Evolutionary conservation across 371 early-diverging fungal species (phyloP).

Genomic region (Parasitella parasitica): DNA sequence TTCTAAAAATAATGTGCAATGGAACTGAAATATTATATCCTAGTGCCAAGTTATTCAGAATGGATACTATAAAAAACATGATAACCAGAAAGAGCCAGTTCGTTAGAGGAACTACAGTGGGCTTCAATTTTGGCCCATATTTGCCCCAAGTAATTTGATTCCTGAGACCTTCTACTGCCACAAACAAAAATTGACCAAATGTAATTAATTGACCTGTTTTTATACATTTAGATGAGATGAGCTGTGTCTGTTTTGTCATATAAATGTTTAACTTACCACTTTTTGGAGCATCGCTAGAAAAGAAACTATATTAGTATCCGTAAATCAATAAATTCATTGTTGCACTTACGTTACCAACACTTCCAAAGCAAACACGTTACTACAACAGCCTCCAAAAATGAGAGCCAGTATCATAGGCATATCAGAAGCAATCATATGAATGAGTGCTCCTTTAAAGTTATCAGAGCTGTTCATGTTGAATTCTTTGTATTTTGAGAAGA

Average conservation of each 20-base stretch:
- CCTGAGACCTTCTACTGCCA: constrained; percentile 71
- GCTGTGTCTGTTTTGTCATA: background rate
- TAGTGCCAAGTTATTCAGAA: constrained; percentile 82
- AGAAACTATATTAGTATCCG: background rate
- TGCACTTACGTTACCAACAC: constrained; percentile 61
- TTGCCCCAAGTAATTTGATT: constrained; percentile 60
- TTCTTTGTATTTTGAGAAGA: background rate
- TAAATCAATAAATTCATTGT: background rate
- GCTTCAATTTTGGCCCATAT: constrained; percentile 55
- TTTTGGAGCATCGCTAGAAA: constrained; percentile 65
- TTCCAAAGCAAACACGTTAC: constrained; percentile 86
- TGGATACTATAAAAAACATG: constrained; percentile 76
- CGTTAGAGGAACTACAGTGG: constrained; percentile 66
- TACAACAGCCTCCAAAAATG: constrained; percentile 91
- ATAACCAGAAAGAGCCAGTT: constrained; percentile 78
- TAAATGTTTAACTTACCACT: constrained; percentile 54
- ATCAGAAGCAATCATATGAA: constrained; percentile 34
- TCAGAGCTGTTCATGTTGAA: constrained; percentile 8
- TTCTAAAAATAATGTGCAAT: constrained; percentile 88
- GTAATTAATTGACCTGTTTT: constrained; percentile 82
- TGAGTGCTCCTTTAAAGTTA: constrained; percentile 3
- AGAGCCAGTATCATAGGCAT: constrained; percentile 55
- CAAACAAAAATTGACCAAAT: constrained; percentile 80
- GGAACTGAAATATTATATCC: constrained; percentile 83
- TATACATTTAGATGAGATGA: background rate